Base-by-base conservation (phyloP, 768 basidiomycete species). In the Lentinula edodes region DNA sequence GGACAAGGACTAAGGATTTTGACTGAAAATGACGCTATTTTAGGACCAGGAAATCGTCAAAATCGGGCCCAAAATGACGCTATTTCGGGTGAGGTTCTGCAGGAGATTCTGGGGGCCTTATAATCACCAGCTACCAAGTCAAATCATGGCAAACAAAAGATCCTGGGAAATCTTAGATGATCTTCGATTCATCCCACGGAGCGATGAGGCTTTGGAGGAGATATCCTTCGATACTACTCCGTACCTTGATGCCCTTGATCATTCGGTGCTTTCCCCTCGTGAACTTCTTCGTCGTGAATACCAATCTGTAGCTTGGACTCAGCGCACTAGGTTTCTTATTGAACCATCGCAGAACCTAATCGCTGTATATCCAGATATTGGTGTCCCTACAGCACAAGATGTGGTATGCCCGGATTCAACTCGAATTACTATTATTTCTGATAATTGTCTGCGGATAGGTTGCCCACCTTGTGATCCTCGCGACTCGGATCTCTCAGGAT, bases 231-330 rank as follows among this genome's bases (percentile, higher is more conserved):
- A 52, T 28, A 35, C 53, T 5, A 52, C 53, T 5, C 51, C 50
- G 6, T 72, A 74, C 52, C 67, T 75, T 39, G 32, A 18, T 15
- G 63, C 62, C 1, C 58, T 50, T 7, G 65, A 81, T 20, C 73
- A 71, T 5, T 41, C 35, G 1, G 60, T 82, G 12, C 75, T 81
- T 2, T 66, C 75, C 0, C 81, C 82, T 0, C 65, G 48, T 6
- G 61, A 81, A 52, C 62, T 81, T 1, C 71, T 82, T 9, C 73
- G 72, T 38, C 52, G 68, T 16, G 70, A 77, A 39, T 75, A 71
- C 53, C 75, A 78, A 64, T 60, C 75, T 0, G 70, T 84, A 10
- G 76, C 76, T 6, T 84, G 83, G 83, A 80, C 79, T 4, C 82
- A 84, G 58, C 68, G 80, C n/a, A 80, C 72, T 2, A 58, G 69